Base-by-base conservation (phyloP, 495 filamentous ascomycete genomes). In the Immersiella caudata region DNA sequence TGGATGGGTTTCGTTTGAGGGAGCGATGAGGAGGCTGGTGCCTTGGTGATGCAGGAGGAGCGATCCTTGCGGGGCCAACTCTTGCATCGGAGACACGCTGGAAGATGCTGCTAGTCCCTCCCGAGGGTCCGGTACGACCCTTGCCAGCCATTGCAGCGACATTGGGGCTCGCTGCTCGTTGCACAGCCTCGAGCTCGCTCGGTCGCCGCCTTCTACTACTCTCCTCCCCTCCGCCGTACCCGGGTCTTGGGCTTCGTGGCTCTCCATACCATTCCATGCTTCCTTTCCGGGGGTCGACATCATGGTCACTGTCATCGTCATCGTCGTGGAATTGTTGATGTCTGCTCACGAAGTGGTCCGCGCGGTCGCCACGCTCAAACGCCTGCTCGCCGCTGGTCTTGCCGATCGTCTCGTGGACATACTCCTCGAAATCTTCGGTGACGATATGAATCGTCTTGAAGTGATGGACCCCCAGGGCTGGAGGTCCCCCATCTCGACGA, bases 391-490 rank as follows among this genome's bases (percentile, higher is more conserved):
- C 56, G 27, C 62, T 58, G 16, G 56, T 66, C 50, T 70, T 70
- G 36, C 65, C 68, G 6, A 54, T 62, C 29, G 64, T 66, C 26
- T 67, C 61, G 4, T 65, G 65, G 59, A 67, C 67, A 24, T 60
- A 70, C 57, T 36, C 29, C 24, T 70, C 65, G 51, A 67, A 70
- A 55, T 67, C 65, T n/a, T 67, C 52, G 40, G 68, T 70, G 26
- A 67, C 65, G 6, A n/a, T 22, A 35, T 70, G 65, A 18, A 67
- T 70, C n/a, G 29, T 71, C 16, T 62, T 56, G 52, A 71, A 71
- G 18, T 71, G 70, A 8, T 66, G 54, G 60, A 68, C 60, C 0
- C 60, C 70, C 40, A 72, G 60, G 20, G 25, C 49, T 1, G 64
- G 62, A 12, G 46, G 58, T 21, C 27, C 52, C 9, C 62, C 60